A percentile compares a stretch with the other conserved stretches of the same genome.
Evolutionary conservation across 1,284 basidiomycete genomes (phyloP).

Genomic region (Cryptococcus sp.): DNA sequence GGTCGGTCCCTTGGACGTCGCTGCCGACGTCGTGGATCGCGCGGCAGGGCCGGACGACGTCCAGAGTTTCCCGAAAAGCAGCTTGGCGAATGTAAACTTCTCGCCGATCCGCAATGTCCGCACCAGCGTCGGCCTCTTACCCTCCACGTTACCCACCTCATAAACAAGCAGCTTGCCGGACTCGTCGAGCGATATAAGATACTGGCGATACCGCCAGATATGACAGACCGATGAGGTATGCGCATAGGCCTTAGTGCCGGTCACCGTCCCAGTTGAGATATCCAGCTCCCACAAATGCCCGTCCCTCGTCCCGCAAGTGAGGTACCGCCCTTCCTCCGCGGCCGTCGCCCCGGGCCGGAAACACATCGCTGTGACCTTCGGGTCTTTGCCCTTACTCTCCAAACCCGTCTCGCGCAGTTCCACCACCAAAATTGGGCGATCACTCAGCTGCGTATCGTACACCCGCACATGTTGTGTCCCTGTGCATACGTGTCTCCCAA

Average conservation of each 20-base stretch:
- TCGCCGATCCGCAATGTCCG: slow-evolving; percentile 71
- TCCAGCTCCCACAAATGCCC: slow-evolving; percentile 81
- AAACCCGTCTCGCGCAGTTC: slow-evolving; percentile 62
- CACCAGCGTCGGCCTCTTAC: slow-evolving; percentile 51
- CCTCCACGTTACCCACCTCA: slow-evolving; percentile 28
- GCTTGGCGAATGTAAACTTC: slow-evolving; percentile 70
- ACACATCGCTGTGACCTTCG: slow-evolving; percentile 69
- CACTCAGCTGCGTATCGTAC: slow-evolving; percentile 47
- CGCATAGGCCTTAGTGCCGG: slow-evolving; percentile 58
- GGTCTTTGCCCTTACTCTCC: slow-evolving; percentile 59
- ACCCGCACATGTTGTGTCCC: slow-evolving; percentile 64
- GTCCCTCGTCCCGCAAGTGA: slow-evolving; percentile 87
- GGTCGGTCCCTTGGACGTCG: slow-evolving; percentile 61
- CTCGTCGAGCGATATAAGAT: slow-evolving; percentile 78
- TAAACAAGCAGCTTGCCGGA: slow-evolving; percentile 75
- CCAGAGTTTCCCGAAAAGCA: slow-evolving; percentile 75
- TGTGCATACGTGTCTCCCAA: slow-evolving; percentile 63
- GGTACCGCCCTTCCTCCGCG: slow-evolving; percentile 52
- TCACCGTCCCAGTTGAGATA: slow-evolving; percentile 58
- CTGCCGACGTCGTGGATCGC: slow-evolving; percentile 42
- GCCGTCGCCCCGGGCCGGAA: slow-evolving; percentile 61
- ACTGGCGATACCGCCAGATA: slow-evolving; percentile 65
- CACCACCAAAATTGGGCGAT: slow-evolving; percentile 52
- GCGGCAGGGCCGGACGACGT: slow-evolving; percentile 54
- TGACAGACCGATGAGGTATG: slow-evolving; percentile 66